Conservation (phyloP, 2,329 filamentous ascomycete genomes). For the Colletotrichum caudatum region DNA sequence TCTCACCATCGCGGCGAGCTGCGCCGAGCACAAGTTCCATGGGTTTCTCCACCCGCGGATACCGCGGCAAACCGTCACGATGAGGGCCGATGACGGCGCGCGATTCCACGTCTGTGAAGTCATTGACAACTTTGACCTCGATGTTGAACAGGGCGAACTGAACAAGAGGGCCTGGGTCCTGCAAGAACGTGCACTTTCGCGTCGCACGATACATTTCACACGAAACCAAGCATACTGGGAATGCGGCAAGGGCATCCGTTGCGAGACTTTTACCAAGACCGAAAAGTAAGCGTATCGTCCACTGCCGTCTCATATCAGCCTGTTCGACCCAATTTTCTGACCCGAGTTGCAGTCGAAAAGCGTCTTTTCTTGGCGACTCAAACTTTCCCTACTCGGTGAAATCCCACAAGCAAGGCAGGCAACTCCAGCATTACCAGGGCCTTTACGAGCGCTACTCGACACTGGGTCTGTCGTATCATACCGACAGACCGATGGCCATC, state of each 20-base stretch:
- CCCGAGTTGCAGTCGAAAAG: background rate
- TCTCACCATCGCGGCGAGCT: background rate
- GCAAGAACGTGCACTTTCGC: conserved; percentile 11
- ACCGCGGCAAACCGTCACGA: background rate
- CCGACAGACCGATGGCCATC: conserved; percentile 10
- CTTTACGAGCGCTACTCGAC: conserved; percentile 13
- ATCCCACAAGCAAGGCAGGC: background rate
- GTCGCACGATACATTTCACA: conserved; percentile 5
- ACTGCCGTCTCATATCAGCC: background rate
- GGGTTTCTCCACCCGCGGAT: background rate
- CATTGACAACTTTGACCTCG: conserved; percentile 46
- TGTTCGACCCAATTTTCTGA: background rate
- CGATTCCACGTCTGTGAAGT: conserved; percentile 43
- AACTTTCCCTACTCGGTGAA: conserved; percentile 1
- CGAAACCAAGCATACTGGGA: conserved; percentile 8
- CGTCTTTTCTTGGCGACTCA: conserved; percentile 12
- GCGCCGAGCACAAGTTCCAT: background rate
- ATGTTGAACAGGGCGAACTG: background rate
- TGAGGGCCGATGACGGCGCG: background rate
- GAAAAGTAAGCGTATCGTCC: conserved; percentile 46
- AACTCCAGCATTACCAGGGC: conserved; percentile 4
- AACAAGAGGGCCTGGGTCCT: conserved; percentile 17
- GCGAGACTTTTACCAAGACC: conserved; percentile 51
- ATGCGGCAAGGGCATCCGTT: conserved; percentile 46
- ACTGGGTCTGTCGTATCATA: background rate